Evolutionary conservation across 495 filamentous ascomycete genomes (phyloP), one percentile per base, ranked within the genome.

Genomic region (Filosporella fistucella): DNA sequence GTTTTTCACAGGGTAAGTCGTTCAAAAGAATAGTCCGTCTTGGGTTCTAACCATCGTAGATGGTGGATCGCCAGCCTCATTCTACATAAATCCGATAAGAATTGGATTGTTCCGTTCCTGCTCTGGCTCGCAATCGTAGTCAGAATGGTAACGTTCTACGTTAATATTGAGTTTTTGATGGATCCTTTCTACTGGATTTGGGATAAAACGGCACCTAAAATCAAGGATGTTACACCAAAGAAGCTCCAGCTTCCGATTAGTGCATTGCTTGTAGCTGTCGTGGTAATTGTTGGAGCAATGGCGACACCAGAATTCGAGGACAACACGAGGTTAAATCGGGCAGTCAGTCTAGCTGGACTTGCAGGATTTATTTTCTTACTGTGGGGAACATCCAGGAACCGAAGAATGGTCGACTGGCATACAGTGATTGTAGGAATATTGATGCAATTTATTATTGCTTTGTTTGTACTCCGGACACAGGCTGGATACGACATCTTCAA

Each of bases 41-140:
- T 8, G 2, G 26, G 33, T 9, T n/a, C 26, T 29, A 14, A 44
- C 22, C 16, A 50, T 47, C 46, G 42, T 48, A 89, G 86, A 43
- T 95, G 89, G 89, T 94, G 88, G 89, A 89, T 91, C 45, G 83
- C 81, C 39, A 80, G 84, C 32, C 72, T 94, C 21, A 69, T 90
- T 47, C 68, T 83, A 32, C 85, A 86, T 61, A 78, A 80, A 16
- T 1, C 29, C 6, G 83, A 88, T 60, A 75, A 77, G 60, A 83
- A 83, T 47, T 95, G 89, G 89, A 51, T 93, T 54, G 77, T 90
- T 21, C 87, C 89, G 10, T 89, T 90, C 63, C 72, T 95, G 29
- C 47, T 95, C n/a, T 95, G 82, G 64, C 77, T 94, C 29, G 76
- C 69, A 44, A 81, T 94, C 54, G 76, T 76, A 9, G 61, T 91